Conservation (phyloP, 306 rosid genomes). For the Vigna unguiculata region DNA sequence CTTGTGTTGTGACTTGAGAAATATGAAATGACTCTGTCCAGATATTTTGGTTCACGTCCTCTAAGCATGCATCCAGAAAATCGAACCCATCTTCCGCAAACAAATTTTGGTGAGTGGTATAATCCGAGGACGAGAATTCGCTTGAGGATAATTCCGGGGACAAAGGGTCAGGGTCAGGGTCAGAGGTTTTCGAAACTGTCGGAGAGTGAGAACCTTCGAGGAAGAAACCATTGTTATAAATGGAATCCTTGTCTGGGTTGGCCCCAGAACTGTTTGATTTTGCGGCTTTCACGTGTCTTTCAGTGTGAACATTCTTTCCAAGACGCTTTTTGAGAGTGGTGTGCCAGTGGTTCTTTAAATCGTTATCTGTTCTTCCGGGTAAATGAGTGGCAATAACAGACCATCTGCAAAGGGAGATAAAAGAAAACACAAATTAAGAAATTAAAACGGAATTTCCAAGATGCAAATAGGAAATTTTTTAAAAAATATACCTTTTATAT, state of each 20-base stretch:
- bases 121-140: slow-evolving; percentile 12
- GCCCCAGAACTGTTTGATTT: neutral
- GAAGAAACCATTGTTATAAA: neutral
- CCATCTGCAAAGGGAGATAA: slow-evolving; percentile 43
- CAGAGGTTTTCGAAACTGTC: neutral
- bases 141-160: slow-evolving; percentile 21
- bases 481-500: too few relatives aligned
- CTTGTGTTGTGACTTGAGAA: neutral
- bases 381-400: slow-evolving; percentile 42
- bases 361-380: slow-evolving; percentile 52
- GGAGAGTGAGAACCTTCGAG: neutral
- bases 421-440: neutral
- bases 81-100: neutral
- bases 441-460: too few relatives aligned
- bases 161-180: neutral
- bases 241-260: neutral
- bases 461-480: too few relatives aligned
- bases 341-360: slow-evolving; percentile 51
- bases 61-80: slow-evolving; percentile 13
- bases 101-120: neutral
- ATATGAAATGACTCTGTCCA: slow-evolving; percentile 29
- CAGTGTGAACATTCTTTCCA: neutral
- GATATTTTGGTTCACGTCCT: neutral
- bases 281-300: neutral
- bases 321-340: slow-evolving; percentile 35